Conservation (phyloP, 495 filamentous ascomycete genomes). For the Acidiella bohemica region DNA sequence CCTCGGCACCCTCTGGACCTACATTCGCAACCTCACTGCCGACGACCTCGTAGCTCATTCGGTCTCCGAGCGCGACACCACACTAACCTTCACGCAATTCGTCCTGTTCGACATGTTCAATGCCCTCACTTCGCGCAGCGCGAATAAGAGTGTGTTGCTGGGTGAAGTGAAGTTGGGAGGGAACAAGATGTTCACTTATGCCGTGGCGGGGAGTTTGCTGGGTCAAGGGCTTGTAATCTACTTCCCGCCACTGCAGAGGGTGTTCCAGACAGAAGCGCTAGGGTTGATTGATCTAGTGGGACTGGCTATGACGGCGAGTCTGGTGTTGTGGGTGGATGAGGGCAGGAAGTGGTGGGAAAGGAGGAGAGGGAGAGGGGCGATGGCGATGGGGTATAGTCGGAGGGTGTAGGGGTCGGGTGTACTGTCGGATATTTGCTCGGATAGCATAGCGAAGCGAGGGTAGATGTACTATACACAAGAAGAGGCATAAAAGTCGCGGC, state of each 20-base stretch:
- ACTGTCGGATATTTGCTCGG: too few relatives aligned
- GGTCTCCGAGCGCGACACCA: slow-evolving; percentile 87
- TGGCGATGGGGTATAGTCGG: slow-evolving; percentile 34
- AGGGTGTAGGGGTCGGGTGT: slow-evolving; percentile 33
- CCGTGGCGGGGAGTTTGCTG: slow-evolving; percentile 66
- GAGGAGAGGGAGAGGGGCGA: slow-evolving; percentile 23
- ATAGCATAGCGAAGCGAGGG: too few relatives aligned
- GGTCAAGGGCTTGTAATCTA: slow-evolving; percentile 88
- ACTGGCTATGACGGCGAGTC: slow-evolving; percentile 61
- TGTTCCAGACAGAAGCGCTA: slow-evolving; percentile 91
- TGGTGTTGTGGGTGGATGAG: slow-evolving; percentile 93
- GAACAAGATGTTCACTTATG: slow-evolving; percentile 93
- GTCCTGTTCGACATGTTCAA: slow-evolving; percentile 99
- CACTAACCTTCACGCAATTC: slow-evolving; percentile 98
- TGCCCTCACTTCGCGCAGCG: slow-evolving; percentile 82
- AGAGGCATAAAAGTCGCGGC: too few relatives aligned
- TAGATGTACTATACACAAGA: too few relatives aligned
- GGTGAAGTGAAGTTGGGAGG: slow-evolving; percentile 69
- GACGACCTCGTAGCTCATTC: slow-evolving; percentile 40
- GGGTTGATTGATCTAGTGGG: slow-evolving; percentile 55
- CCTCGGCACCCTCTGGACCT: slow-evolving; percentile 78
- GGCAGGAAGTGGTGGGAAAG: slow-evolving; percentile 54
- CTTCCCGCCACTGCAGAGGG: slow-evolving; percentile 76
- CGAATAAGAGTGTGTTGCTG: slow-evolving; percentile 72
- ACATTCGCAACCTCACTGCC: slow-evolving; percentile 73